Conservation (phyloP, 2,329 filamentous ascomycete genomes). For the Penicillium sp. region DNA sequence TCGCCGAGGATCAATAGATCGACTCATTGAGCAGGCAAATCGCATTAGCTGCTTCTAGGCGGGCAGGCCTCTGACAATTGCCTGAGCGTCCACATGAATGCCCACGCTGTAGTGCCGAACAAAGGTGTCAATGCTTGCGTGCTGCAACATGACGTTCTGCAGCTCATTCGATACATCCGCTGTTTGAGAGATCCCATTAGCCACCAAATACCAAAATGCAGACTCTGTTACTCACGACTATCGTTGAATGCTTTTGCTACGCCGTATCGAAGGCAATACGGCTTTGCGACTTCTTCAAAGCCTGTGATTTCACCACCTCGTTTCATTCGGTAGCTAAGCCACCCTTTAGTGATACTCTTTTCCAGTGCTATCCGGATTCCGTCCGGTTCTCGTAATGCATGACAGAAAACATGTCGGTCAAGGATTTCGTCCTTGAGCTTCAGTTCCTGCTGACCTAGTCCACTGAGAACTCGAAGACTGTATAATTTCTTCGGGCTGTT, state of each 20-base stretch:
- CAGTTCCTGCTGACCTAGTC: conserved; percentile 31
- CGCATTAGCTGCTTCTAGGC: conserved; percentile 23
- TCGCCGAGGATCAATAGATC: conserved; percentile 22
- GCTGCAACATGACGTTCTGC: conserved; percentile 24
- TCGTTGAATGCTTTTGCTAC: conserved; percentile 38
- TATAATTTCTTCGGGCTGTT: conserved; percentile 34
- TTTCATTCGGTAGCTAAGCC: conserved; percentile 27
- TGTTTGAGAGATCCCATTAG: conserved; percentile 10
- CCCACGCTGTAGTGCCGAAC: conserved; percentile 26
- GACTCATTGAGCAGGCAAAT: conserved; percentile 27
- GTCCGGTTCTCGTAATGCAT: conserved; percentile 21
- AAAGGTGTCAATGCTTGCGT: conserved; percentile 26
- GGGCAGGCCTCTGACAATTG: conserved; percentile 21
- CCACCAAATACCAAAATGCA: conserved; percentile 8
- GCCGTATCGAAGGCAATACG: conserved; percentile 35
- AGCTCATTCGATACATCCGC: conserved; percentile 21
- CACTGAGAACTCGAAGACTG: conserved; percentile 30
- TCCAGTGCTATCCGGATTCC: conserved; percentile 27
- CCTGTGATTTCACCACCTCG: conserved; percentile 32
- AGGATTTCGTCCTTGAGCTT: conserved; percentile 31
- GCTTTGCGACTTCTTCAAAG: conserved; percentile 31
- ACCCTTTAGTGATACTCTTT: conserved; percentile 22
- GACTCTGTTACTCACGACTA: conserved; percentile 37
- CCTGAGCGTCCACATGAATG: conserved; percentile 25
- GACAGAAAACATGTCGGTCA: conserved; percentile 31